Conservation (phyloP, 1,284 basidiomycete genomes). For the Vanrija pseudolonga region DNA sequence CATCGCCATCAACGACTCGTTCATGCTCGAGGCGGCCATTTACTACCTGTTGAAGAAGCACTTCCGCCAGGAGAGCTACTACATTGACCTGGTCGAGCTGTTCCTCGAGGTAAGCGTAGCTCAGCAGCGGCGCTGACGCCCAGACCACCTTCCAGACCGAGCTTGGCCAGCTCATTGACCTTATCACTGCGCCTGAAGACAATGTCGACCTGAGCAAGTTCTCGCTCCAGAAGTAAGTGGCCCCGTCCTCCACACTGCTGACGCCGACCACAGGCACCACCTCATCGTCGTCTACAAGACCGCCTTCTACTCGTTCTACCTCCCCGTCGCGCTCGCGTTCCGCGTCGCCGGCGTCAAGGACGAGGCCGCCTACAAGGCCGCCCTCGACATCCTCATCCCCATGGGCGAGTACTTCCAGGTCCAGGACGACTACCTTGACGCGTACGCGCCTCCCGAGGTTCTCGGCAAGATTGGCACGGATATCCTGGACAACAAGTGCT, state of each 20-base stretch:
- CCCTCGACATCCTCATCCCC: slow-evolving; percentile 80
- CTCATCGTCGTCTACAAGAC: slow-evolving; percentile 98
- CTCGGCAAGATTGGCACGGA: slow-evolving; percentile 98
- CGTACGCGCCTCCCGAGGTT: slow-evolving; percentile 80
- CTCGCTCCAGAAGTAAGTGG: slow-evolving; percentile 70
- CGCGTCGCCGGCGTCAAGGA: slow-evolving; percentile 67
- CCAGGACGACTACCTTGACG: slow-evolving; percentile 97
- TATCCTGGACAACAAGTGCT: slow-evolving; percentile 98
- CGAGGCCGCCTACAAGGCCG: slow-evolving; percentile 68
- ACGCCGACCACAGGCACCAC: slow-evolving; percentile 65
- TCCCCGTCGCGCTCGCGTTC: slow-evolving; percentile 94
- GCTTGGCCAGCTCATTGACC: slow-evolving; percentile 90
- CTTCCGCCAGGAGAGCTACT: slow-evolving; percentile 77
- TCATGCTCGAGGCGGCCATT: slow-evolving; percentile 94
- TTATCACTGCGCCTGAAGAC: slow-evolving; percentile 92
- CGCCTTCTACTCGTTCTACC: slow-evolving; percentile 97
- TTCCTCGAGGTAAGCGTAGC: slow-evolving; percentile 68
- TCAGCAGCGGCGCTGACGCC: slow-evolving; percentile 8
- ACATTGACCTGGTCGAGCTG: slow-evolving; percentile 82
- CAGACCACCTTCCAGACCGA: slow-evolving; percentile 90
- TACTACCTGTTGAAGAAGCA: slow-evolving; percentile 85
- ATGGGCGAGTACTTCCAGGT: slow-evolving; percentile 99
- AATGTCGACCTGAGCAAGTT: slow-evolving; percentile 82
- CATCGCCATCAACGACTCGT: slow-evolving; percentile 94
- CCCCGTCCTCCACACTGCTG: no score